Percentiles rank a stretch among this genome's conserved stretches.
phyloP scores from a whole-genome alignment of 2,329 filamentous ascomycete species.

The Aspergillus arachidicola region DNA sequence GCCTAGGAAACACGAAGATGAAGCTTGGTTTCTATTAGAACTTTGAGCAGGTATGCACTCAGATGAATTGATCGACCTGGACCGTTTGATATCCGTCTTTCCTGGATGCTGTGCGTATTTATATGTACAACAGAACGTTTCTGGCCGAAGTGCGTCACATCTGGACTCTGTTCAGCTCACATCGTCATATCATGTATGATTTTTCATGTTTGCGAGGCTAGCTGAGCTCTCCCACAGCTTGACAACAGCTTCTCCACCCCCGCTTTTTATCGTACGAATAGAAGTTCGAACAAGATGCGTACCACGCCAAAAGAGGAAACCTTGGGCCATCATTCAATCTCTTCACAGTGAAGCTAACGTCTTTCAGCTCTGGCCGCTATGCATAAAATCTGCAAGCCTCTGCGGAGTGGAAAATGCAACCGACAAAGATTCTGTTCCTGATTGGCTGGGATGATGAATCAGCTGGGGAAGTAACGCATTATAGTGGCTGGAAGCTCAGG shows the following conservation, averaged over 20 bases:
- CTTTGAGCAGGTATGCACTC: no score
- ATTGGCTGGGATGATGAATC: neutral
- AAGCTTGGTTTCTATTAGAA: neutral
- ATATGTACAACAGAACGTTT: no score
- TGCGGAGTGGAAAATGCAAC: neutral
- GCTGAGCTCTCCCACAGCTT: neutral
- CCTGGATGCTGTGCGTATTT: neutral
- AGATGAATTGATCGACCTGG: neutral
- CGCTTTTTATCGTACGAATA: neutral
- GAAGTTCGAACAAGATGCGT: neutral
- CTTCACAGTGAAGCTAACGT: neutral
- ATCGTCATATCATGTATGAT: neutral
- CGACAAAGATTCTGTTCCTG: neutral
- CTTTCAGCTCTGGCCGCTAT: neutral
- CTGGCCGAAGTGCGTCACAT: neutral
- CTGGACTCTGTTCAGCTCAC: neutral
- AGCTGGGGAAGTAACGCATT: neutral
- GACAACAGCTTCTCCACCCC: neutral
- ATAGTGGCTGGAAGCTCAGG: neutral
- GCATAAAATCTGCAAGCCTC: neutral
- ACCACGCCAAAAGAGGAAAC: no score
- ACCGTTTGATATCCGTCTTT: neutral
- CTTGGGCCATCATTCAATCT: neutral
- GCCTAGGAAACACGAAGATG: neutral
- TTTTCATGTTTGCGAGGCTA: neutral